Percentiles rank a stretch among this genome's conserved stretches.
Evolutionary conservation across 805 yeast species (phyloP).

Genomic region (Yamadazyma akitaensis): DNA sequence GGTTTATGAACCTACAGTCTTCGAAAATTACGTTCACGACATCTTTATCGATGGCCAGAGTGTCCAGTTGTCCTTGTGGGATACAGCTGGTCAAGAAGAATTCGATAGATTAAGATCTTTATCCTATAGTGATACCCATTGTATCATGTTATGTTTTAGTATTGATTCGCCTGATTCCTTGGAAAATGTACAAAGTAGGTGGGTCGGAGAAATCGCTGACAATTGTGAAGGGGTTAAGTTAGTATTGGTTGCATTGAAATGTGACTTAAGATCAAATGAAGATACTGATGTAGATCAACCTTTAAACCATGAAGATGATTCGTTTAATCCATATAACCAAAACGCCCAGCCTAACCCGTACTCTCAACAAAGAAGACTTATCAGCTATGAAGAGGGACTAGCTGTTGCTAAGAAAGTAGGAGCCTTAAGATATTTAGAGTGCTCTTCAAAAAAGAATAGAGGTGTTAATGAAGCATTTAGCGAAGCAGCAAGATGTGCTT

Average conservation of each 20-base stretch:
- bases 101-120: constrained; percentile 90
- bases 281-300: constrained; percentile 40
- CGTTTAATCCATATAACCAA: constrained; percentile 31
- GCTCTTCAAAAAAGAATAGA: constrained; percentile 92
- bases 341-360: constrained; percentile 26
- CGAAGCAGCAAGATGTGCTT: constrained; percentile 96
- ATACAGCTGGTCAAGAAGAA: constrained; percentile 99
- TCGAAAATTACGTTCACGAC: constrained; percentile 96
- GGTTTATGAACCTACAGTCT: constrained; percentile 96
- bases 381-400: constrained; percentile 90
- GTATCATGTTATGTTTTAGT: constrained; percentile 93
- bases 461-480: constrained; percentile 99
- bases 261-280: constrained; percentile 79
- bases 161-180: constrained; percentile 92
- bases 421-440: constrained; percentile 90
- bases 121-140: constrained; percentile 92
- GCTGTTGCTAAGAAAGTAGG: constrained; percentile 91
- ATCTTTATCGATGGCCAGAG: constrained; percentile 93
- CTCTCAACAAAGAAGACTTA: constrained; percentile 47
- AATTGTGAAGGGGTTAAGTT: constrained; percentile 96
- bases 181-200: constrained; percentile 90
- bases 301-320: constrained; percentile 22
- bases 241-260: constrained; percentile 89
- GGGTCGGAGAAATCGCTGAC: constrained; percentile 97
- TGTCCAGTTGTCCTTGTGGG: constrained; percentile 92